Conservation (phyloP, 257 asterid genomes). For the Agastache rugosa region DNA sequence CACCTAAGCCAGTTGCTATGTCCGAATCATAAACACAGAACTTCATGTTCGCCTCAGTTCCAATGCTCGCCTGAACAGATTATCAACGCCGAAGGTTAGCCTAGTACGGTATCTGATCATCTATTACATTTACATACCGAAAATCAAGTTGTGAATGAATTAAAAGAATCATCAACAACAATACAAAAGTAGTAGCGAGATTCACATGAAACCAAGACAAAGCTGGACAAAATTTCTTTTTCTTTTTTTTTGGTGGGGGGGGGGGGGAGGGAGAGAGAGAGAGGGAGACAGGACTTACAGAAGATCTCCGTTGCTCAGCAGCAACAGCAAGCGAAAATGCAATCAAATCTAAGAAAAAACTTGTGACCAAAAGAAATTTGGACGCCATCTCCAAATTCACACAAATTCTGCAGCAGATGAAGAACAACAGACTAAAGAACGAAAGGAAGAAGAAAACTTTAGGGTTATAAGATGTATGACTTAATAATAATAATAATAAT, state of each 20-base stretch:
- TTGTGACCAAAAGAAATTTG: slow-evolving; percentile 51
- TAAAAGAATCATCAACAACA: too few species aligned
- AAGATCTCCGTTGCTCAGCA: slow-evolving; percentile 73
- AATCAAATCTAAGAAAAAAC: slow-evolving; percentile 68
- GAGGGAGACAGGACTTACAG: slow-evolving; percentile 47
- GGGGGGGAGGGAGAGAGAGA: not conserved
- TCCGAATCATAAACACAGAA: slow-evolving; percentile 73
- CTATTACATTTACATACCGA: not conserved
- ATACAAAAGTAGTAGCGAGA: not conserved
- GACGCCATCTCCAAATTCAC: slow-evolving; percentile 53
- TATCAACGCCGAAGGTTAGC: not conserved
- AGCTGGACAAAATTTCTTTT: not conserved
- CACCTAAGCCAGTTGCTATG: slow-evolving; percentile 73
- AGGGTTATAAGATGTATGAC: not conserved
- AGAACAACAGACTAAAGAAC: not conserved
- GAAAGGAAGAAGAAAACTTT: not conserved
- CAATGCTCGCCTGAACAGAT: slow-evolving; percentile 52
- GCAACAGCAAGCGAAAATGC: slow-evolving; percentile 85
- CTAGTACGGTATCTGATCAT: too few species aligned
- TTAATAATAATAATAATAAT: not conserved
- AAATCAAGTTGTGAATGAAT: not conserved
- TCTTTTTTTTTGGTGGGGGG: too few species aligned
- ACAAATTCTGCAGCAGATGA: not conserved
- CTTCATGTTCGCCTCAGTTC: slow-evolving; percentile 39
- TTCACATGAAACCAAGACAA: not conserved